Percentiles rank a stretch among this genome's conserved stretches.
Conservation (phyloP, 371 early-diverging fungal species). For the Apophysomyces ossiformis region DNA sequence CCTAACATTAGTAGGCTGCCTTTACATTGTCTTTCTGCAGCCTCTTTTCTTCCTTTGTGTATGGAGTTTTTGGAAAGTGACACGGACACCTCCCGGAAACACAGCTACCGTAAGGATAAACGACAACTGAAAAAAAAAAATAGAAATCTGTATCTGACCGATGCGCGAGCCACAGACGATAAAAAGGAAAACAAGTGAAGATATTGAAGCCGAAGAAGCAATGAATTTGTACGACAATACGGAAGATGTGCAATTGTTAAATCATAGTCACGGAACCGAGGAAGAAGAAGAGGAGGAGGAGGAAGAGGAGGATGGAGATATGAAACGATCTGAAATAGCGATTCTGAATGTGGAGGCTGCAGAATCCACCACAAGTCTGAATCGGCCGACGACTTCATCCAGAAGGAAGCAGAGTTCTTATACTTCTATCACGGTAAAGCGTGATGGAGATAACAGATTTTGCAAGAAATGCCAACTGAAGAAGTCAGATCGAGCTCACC, state of each 20-base stretch:
- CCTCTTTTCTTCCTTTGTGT: slow-evolving; percentile 41
- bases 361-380: slow-evolving; percentile 23
- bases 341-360: slow-evolving; percentile 27
- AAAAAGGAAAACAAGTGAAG: slow-evolving; percentile 12
- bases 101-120: slow-evolving; percentile 28
- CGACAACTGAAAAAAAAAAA: too few relatives aligned
- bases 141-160: slow-evolving; percentile 2
- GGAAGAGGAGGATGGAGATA: slow-evolving; percentile 4
- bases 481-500: slow-evolving; percentile 71
- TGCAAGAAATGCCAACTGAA: slow-evolving; percentile 68
- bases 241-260: slow-evolving; percentile 24
- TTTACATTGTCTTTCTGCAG: slow-evolving; percentile 42
- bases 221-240: slow-evolving; percentile 10
- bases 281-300: slow-evolving; percentile 10
- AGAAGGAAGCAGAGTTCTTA: slow-evolving; percentile 11
- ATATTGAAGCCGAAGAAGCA: slow-evolving; percentile 16
- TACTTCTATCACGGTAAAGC: slow-evolving; percentile 52
- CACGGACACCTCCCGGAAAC: slow-evolving; percentile 47
- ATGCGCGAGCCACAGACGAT: slow-evolving; percentile 2
- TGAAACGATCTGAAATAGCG: slow-evolving; percentile 17
- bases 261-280: neutral
- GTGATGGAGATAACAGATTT: slow-evolving; percentile 58
- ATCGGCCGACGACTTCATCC: slow-evolving; percentile 16
- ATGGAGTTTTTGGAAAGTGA: slow-evolving; percentile 49
- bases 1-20: slow-evolving; percentile 23